Base-by-base conservation (phyloP, 2,329 filamentous ascomycete genomes). In the Fusarium hainanense region DNA sequence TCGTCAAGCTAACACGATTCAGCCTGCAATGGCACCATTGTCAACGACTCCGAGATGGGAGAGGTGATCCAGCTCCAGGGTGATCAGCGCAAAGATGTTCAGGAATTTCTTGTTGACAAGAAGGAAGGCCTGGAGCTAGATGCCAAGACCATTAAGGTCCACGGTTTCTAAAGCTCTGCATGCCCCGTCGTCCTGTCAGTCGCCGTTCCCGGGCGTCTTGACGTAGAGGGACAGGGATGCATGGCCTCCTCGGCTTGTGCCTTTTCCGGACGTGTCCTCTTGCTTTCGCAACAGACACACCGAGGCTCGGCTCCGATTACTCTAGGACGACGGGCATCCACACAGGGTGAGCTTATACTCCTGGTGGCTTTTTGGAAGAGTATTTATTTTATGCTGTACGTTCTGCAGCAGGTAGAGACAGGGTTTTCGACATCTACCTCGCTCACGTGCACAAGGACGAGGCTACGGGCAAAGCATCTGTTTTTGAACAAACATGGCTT, bases 11-110 rank as follows among this genome's bases (percentile, higher is more conserved):
- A 63, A 75, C 46, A 43, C 6, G 7, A 16, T 4, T 50, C 69
- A 93, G 95, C 96, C 84, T 98, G 95, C 93, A 98, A 99, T 98
- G 96, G 96, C 89, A 98, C 94, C 85, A 97, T 98, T 83, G 94
- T 98, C 84, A 90, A 90, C 81, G 95, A 98, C 85, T 89, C 88
- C 77, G 94, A 97, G 85, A 97, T 98, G 93, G 95, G 95, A 82
- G 94, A 98, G 88, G 95, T 98, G 88, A 98, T 99, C 81, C 96
- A 99, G 88, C 92, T 99, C 80, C 96, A 99, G 85, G 96, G 96
- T 79, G 96, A 99, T 83, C 96, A 99, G 88, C 95, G 96, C 85
- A 97, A 97, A 86, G 94, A 97, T 89, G 93, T 98, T 82, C 93
- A 97, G 83, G 94, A 98, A 80, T 99, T 98, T 87, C 90, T 98